Evolutionary conservation across 2,329 filamentous ascomycete species (phyloP), one percentile per base, ranked within the genome.

Genomic region (Phialophora macrospora): DNA sequence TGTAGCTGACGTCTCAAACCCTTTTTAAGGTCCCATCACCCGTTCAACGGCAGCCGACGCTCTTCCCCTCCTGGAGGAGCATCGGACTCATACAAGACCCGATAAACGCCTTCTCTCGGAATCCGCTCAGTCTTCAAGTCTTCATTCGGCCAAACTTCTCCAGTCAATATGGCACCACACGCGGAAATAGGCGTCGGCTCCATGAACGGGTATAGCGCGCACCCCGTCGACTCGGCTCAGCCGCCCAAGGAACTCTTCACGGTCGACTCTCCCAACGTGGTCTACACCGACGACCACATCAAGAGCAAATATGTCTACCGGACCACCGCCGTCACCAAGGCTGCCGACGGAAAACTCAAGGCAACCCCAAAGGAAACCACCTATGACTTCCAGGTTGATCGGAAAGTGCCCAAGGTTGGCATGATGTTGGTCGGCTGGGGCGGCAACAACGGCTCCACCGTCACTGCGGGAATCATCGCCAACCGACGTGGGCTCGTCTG

Each of bases 391-490:
- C 96, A 97, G 86, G 91, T 95, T 75, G 90, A 97, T 78, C 92
- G 94, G 79, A 91, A 91, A 80, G 87, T 98, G 66, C 92, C 93
- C 80, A 96, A 94, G 85, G 87, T 92, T 72, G 95, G 95, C 76
- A 87, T 97, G 83, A 98, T 99, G 95, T 86, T 99, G 72, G 94
- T 99, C 72, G 95, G 95, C 70, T 94, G 90, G 88, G 95, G 95
- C 80, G 95, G 95, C 76, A 99, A 99, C 87, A 99, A 99, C 78
- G 95, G 95, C 72, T 92, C 92, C 72, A 99, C 95, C 65, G 92
- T 99, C 69, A 98, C 95, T 66, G 95, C 95, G 68, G 95, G 94
- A 78, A 96, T 99, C 80, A 86, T 99, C 77, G 95, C 94, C 80
- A 99, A 99, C 82, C 91, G 92, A 77, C 91, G 89, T 73, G 85